Conservation (phyloP, 257 asterid genomes). For the Datura wrightii region DNA sequence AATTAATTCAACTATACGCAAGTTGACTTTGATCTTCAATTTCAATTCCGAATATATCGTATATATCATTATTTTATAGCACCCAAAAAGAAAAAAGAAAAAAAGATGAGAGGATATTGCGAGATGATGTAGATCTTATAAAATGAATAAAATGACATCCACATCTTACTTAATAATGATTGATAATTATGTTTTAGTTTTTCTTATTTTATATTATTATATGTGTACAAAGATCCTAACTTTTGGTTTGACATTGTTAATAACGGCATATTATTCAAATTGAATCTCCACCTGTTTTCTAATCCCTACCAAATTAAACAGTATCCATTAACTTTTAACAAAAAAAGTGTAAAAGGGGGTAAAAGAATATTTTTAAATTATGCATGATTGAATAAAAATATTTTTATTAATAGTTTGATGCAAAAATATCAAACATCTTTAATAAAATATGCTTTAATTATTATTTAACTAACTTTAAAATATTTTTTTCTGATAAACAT, state of each 20-base stretch:
- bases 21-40: background rate
- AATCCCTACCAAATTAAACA: background rate
- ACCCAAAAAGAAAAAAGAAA: background rate
- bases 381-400: background rate
- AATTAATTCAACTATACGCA: too few species aligned
- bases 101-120: background rate
- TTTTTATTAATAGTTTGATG: too few species aligned
- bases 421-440: too few species aligned
- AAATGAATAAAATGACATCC: background rate
- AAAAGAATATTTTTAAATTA: too few species aligned
- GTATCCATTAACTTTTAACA: background rate
- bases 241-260: background rate
- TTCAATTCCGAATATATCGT: too few species aligned
- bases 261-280: background rate
- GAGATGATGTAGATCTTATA: background rate
- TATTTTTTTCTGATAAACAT: too few species aligned
- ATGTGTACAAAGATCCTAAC: background rate
- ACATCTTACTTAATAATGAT: background rate
- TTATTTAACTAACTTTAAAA: too few species aligned
- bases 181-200: background rate
- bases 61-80: background rate
- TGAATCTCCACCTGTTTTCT: background rate
- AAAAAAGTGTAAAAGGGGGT: too few species aligned
- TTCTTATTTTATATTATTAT: background rate
- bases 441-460: too few species aligned